Conservation (phyloP, 306 rosid species). For the Casuarina glauca region DNA sequence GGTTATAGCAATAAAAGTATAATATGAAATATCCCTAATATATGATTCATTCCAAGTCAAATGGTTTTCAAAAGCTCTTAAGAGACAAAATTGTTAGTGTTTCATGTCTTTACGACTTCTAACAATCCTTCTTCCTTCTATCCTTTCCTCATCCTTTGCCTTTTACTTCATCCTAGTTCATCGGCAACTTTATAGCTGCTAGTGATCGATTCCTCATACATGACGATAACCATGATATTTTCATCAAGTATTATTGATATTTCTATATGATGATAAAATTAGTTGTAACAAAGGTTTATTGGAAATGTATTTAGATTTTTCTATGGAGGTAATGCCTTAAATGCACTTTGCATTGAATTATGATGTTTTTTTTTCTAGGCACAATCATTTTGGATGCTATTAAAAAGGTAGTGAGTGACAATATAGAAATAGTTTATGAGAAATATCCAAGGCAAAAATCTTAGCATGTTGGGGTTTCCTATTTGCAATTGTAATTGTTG, state of each 20-base stretch:
- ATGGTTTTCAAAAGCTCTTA: background rate
- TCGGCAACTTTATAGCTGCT: no score
- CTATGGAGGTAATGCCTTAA: background rate
- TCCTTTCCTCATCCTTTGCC: background rate
- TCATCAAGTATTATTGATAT: no score
- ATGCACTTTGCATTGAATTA: slow-evolving; percentile 2
- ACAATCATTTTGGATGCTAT: slow-evolving; percentile 52
- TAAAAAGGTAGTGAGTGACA: slow-evolving; percentile 36
- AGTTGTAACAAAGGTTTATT: no score
- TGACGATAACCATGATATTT: no score
- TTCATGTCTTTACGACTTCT: background rate
- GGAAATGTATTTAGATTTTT: background rate
- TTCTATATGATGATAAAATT: no score
- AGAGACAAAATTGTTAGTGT: background rate
- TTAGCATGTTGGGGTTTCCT: slow-evolving; percentile 38
- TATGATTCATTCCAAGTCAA: background rate
- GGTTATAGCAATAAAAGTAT: no score
- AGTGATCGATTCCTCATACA: no score
- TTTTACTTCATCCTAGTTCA: background rate
- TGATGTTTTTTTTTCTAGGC: slow-evolving; percentile 20
- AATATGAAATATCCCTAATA: background rate
- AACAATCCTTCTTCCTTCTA: background rate
- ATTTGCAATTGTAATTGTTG: slow-evolving; percentile 46
- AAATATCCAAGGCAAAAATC: slow-evolving; percentile 34
- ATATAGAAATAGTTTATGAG: slow-evolving; percentile 40